phyloP scores from a whole-genome alignment of 1,284 basidiomycete genomes.

The Tremellales sp. region DNA sequence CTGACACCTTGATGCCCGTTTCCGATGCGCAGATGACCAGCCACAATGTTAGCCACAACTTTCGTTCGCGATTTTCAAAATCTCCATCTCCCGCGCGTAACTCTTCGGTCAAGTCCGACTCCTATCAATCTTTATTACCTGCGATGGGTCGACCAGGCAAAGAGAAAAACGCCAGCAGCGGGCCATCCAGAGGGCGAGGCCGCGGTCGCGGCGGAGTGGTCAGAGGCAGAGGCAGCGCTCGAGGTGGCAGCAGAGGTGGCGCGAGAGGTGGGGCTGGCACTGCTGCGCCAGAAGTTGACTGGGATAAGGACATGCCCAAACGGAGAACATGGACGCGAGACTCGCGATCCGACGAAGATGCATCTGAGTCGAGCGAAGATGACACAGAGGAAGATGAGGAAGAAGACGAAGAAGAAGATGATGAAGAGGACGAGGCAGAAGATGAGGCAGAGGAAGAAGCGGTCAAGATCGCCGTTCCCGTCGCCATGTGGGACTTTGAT shows the following conservation, averaged over 20 bases:
- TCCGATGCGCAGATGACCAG: too few relatives aligned
- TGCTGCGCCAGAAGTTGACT: neutral
- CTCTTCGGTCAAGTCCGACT: too few relatives aligned
- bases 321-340: neutral
- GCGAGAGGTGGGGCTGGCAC: constrained; percentile 5
- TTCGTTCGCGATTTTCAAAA: too few relatives aligned
- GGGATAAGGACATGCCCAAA: neutral
- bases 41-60: too few relatives aligned
- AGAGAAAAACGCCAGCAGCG: constrained; percentile 22
- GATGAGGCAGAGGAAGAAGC: constrained; percentile 29
- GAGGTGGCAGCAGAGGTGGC: constrained; percentile 26
- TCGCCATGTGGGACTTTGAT: constrained; percentile 96
- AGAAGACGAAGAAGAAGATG: constrained; percentile 25
- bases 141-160: constrained; percentile 41
- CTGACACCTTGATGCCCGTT: too few relatives aligned
- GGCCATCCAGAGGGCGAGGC: constrained; percentile 27
- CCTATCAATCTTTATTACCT: too few relatives aligned
- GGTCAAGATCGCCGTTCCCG: constrained; percentile 58
- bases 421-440: constrained; percentile 46
- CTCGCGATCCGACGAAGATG: neutral
- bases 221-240: constrained; percentile 10
- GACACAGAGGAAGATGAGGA: constrained; percentile 7
- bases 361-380: neutral
- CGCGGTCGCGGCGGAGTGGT: constrained; percentile 22
- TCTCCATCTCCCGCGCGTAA: too few relatives aligned